Conservation (phyloP, 1,139 yeast genomes). For the Candida albicans region DNA sequence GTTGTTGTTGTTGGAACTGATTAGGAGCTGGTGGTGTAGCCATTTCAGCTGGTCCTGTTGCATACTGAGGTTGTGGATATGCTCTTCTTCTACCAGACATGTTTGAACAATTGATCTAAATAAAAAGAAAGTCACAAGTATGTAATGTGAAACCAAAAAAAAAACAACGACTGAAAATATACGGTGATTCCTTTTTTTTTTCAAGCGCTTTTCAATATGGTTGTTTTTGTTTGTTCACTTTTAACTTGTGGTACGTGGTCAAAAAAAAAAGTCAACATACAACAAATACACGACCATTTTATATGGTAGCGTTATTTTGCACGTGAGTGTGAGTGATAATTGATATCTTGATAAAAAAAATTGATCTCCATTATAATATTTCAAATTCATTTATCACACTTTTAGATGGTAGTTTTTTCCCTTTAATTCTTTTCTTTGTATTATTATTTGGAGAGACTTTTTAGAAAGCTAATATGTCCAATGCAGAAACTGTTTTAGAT, state of each 20-base stretch:
- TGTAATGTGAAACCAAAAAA: not conserved
- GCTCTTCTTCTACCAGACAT: slow-evolving; percentile 55
- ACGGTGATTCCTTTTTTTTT: not conserved
- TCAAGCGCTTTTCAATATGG: not conserved
- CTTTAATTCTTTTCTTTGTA: too few species aligned
- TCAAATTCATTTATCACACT: too few species aligned
- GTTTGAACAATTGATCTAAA: not conserved
- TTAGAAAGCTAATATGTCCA: slow-evolving; percentile 8
- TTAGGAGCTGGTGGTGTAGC: slow-evolving; percentile 8
- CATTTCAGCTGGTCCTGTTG: slow-evolving; percentile 21
- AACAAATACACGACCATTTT: not conserved
- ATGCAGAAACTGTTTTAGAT: slow-evolving; percentile 6
- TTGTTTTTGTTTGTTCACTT: not conserved
- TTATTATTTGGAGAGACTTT: too few species aligned
- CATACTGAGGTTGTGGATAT: slow-evolving; percentile 66
- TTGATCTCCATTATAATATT: too few species aligned
- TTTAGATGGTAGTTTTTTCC: too few species aligned
- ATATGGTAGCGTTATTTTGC: not conserved
- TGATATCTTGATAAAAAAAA: too few species aligned
- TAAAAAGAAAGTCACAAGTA: not conserved
- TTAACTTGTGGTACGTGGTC: slow-evolving; percentile 6
- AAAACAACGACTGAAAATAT: slow-evolving; percentile 2
- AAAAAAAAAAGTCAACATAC: not conserved
- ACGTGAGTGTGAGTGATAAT: not conserved
- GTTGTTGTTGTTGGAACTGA: slow-evolving; percentile 14